Base-by-base conservation (phyloP, 1,139 yeast genomes). In the Eremothecium coryli region DNA sequence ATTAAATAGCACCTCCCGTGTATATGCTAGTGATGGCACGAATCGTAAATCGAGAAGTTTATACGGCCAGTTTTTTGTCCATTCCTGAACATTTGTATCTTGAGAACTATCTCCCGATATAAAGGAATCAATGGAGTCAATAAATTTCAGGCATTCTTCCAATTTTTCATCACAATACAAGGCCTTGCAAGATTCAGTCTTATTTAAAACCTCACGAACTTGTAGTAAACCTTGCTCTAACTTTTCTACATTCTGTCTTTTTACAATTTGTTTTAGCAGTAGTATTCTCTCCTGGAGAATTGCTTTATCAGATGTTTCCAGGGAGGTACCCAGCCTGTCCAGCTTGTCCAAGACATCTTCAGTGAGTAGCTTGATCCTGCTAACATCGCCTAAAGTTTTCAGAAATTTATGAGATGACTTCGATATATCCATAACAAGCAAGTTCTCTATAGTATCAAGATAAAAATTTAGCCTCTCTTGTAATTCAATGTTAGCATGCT, bases 371-470 rank as follows among this genome's bases (percentile, higher is more conserved):
- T 76, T 73, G 30, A 90, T 77, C 7, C 65, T 66, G 44, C 55
- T 55, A 39, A 93, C 70, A 46, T 84, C 94, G 37, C 77, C 86
- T 38, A 93, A 63, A 0, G 95, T 88, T 34, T 74, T 73, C 58
- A 88, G 86, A 53, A 90, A 90, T 3, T 88, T 77, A 39, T 76
- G 75, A 0, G 95, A 82, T 0, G 95, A 80, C 45, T 73, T 74
- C 8, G 95, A 80, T 24, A 90, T 86, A 54, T 88, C 95, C 31
- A 73, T 69, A 14, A 88, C 81, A 31, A 90, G 62, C 43, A 81
- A 77, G 27, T 82, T 65, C 56, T 90, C 98, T 1, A 90, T 88
- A 1, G 77, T 67, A 56, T 90, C 98, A 39, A 90, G 65, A 53
- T 86, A 85, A 60, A 77, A 76, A 2, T 93, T 81, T 28, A 90